phyloP scores from a whole-genome alignment of 345 rosid species.

The Ailanthus altissimus region DNA sequence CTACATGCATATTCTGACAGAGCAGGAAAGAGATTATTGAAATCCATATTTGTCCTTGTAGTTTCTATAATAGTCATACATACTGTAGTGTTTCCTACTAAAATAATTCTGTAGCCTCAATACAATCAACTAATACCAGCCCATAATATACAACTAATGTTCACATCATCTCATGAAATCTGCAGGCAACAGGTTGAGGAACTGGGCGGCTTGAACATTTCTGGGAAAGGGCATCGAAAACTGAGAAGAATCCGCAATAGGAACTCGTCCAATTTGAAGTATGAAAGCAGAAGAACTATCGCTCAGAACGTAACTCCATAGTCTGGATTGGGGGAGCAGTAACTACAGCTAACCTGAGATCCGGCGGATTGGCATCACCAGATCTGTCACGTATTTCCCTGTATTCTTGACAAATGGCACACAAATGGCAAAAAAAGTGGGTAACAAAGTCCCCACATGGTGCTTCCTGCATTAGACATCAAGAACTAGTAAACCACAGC shows the following conservation, averaged over 20 bases:
- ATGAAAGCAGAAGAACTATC: background rate
- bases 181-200: background rate
- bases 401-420: slow-evolving; percentile 91
- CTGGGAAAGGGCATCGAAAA: background rate
- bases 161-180: background rate
- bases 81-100: background rate
- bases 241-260: background rate
- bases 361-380: slow-evolving; percentile 34
- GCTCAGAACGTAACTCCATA: slow-evolving; percentile 48
- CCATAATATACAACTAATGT: background rate
- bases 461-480: slow-evolving; percentile 60
- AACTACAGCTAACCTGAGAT: slow-evolving; percentile 50
- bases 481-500: background rate
- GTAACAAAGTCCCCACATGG: slow-evolving; percentile 83
- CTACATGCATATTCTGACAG: background rate
- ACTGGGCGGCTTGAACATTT: background rate
- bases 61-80: background rate
- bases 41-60: background rate
- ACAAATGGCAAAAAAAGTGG: slow-evolving; percentile 87
- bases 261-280: background rate
- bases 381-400: slow-evolving; percentile 73
- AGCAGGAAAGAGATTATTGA: background rate
- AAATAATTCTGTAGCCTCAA: background rate
- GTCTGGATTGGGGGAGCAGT: slow-evolving; percentile 58
- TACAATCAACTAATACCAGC: background rate